phyloP scores from a whole-genome alignment of 1,284 basidiomycete species.

The Puccinia triticina region DNA sequence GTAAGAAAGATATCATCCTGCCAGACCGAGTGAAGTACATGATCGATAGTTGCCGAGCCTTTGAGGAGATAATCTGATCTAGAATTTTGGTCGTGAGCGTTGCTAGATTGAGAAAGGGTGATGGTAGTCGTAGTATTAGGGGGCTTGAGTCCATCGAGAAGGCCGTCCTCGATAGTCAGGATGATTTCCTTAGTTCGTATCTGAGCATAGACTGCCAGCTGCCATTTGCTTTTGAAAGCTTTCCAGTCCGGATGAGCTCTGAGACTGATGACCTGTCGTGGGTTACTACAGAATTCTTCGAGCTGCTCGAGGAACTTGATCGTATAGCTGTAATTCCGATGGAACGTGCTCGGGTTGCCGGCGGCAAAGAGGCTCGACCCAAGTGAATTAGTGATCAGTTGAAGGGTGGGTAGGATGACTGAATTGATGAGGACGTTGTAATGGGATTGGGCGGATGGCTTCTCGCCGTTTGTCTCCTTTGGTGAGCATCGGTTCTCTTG shows the following conservation, averaged over 20 bases:
- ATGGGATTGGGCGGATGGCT: not conserved
- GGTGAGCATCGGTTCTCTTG: conserved; percentile 5
- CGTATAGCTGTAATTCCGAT: conserved; percentile 48
- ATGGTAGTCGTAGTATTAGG: not conserved
- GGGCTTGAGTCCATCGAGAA: conserved; percentile 23
- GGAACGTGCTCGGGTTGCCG: conserved; percentile 42
- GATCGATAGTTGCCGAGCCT: conserved; percentile 28
- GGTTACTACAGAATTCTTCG: conserved; percentile 39
- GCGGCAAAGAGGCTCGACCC: conserved; percentile 44
- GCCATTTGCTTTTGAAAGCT: conserved; percentile 47
- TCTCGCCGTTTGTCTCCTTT: not conserved
- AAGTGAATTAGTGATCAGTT: conserved; percentile 31
- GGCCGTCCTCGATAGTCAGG: conserved; percentile 28
- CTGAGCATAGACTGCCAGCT: conserved; percentile 50
- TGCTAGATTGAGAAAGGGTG: not conserved
- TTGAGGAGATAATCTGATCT: conserved; percentile 26
- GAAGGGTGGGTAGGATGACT: conserved; percentile 40
- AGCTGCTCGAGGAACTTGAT: conserved; percentile 37
- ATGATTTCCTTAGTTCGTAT: conserved; percentile 46
- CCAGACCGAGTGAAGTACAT: conserved; percentile 32
- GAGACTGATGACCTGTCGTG: conserved; percentile 32
- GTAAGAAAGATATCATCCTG: conserved; percentile 46
- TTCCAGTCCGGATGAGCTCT: conserved; percentile 43
- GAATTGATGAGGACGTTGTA: conserved; percentile 47
- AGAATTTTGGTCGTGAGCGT: not conserved